phyloP scores from a whole-genome alignment of 179 eudicot genomes.

The Drosera spatulata region DNA sequence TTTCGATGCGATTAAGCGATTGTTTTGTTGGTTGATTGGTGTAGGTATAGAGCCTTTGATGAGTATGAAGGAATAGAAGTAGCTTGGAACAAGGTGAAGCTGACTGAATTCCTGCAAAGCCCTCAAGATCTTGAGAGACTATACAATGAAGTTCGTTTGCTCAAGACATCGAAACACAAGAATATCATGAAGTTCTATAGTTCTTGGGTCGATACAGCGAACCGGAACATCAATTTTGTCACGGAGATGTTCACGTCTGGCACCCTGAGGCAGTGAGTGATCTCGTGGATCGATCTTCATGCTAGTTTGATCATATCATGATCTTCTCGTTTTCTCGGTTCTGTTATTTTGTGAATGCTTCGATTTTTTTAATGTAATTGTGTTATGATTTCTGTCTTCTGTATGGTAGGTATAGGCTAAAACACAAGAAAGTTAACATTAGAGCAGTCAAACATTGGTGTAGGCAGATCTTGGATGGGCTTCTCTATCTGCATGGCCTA shows the following conservation, averaged over 20 bases:
- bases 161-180: slow-evolving; percentile 88
- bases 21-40: slow-evolving; percentile 13
- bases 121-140: slow-evolving; percentile 71
- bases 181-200: slow-evolving; percentile 85
- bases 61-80: slow-evolving; percentile 92
- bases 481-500: slow-evolving; percentile 76
- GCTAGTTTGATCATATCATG: too few relatives aligned
- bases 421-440: slow-evolving; percentile 83
- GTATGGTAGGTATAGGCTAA: slow-evolving; percentile 57
- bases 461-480: slow-evolving; percentile 81
- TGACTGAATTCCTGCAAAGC: slow-evolving; percentile 62
- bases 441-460: slow-evolving; percentile 96
- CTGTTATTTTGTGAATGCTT: neutral
- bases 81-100: slow-evolving; percentile 93
- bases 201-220: slow-evolving; percentile 74
- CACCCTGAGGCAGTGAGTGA: slow-evolving; percentile 74
- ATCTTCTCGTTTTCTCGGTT: neutral
- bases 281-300: neutral
- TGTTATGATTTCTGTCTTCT: neutral
- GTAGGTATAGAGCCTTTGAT: slow-evolving; percentile 84
- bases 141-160: slow-evolving; percentile 91
- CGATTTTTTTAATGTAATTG: slow-evolving; percentile 2
- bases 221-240: slow-evolving; percentile 80
- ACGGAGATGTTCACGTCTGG: slow-evolving; percentile 97
- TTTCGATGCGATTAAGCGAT: too few relatives aligned